Evolutionary conservation across 2,329 filamentous ascomycete genomes (phyloP).

Genomic region (Blastomyces silverae): DNA sequence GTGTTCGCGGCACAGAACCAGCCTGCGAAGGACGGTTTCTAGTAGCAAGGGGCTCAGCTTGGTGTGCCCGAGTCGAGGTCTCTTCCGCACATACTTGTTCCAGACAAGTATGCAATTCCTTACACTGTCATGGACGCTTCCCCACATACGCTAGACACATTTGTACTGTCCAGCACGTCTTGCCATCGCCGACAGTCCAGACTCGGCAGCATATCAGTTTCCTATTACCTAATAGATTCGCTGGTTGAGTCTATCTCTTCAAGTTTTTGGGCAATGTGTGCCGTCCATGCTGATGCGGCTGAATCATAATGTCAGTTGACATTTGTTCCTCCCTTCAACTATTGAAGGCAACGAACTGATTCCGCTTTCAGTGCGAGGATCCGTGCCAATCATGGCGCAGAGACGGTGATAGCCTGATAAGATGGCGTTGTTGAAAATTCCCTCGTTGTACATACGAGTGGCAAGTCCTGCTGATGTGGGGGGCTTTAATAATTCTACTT

Average conservation of each 20-base stretch:
- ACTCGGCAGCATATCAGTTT: neutral
- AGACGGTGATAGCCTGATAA: neutral
- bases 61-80: neutral
- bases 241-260: neutral
- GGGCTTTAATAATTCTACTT: neutral
- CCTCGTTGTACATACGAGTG: neutral
- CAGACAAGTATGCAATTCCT: neutral
- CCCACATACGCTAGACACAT: neutral
- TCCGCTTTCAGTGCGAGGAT: slow-evolving; percentile 5
- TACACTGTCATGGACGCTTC: neutral
- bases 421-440: neutral
- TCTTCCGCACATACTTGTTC: neutral
- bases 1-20: neutral
- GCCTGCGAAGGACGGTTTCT: neutral
- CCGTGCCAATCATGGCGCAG: neutral
- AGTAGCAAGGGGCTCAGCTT: neutral
- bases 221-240: slow-evolving; percentile 8
- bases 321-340: neutral
- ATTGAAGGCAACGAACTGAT: neutral
- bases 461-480: neutral
- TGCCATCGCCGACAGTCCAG: too few relatives aligned
- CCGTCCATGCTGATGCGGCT: neutral
- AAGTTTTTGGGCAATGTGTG: neutral
- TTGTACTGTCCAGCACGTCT: too few relatives aligned
- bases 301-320: slow-evolving; percentile 1